A percentile compares a stretch with the other conserved stretches of the same genome.
These are phyloP conservation scores for Monosporascus sp. DNA, from an alignment of 2,329 filamentous ascomycete genomes.

Conservation along the genomic window DNA sequence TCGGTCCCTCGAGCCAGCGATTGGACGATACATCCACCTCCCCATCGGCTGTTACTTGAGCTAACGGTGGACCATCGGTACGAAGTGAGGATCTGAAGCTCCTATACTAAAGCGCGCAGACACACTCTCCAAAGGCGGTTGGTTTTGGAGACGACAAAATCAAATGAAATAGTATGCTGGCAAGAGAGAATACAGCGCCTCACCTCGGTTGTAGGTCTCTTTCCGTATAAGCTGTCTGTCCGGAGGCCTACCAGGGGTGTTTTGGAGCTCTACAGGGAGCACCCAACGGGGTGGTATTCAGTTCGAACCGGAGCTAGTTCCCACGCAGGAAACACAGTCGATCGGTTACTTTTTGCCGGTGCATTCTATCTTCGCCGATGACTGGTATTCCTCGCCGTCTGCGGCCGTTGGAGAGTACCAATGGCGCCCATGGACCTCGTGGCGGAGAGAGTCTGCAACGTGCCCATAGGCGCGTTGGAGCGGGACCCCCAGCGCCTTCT, in stretches of 20 bases:
- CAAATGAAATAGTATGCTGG: not conserved
- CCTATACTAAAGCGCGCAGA: too few relatives aligned
- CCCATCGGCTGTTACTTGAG: not conserved
- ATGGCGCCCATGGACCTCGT: conserved; percentile 3
- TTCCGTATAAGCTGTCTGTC: not conserved
- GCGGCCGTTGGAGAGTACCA: conserved; percentile 16
- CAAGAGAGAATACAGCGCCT: not conserved
- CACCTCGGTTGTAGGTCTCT: not conserved
- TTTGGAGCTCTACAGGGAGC: not conserved
- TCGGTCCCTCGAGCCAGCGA: not conserved
- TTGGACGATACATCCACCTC: not conserved
- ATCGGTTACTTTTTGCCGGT: not conserved
- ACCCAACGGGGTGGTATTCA: not conserved
- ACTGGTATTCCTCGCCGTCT: conserved; percentile 19
- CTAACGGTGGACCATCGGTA: not conserved
- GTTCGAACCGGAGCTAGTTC: not conserved
- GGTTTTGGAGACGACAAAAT: not conserved
- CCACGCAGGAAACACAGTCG: not conserved
- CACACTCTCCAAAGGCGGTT: not conserved
- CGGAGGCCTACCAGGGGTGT: not conserved
- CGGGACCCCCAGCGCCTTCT: conserved; percentile 2
- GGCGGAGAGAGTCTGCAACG: conserved; percentile 1
- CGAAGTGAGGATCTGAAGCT: too few relatives aligned
- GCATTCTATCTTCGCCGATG: conserved; percentile 14
- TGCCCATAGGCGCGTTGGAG: not conserved